These are phyloP conservation scores for Coniochaeta sp. DNA, from an alignment of 2,329 filamentous ascomycete species.

Conservation along the genomic window DNA sequence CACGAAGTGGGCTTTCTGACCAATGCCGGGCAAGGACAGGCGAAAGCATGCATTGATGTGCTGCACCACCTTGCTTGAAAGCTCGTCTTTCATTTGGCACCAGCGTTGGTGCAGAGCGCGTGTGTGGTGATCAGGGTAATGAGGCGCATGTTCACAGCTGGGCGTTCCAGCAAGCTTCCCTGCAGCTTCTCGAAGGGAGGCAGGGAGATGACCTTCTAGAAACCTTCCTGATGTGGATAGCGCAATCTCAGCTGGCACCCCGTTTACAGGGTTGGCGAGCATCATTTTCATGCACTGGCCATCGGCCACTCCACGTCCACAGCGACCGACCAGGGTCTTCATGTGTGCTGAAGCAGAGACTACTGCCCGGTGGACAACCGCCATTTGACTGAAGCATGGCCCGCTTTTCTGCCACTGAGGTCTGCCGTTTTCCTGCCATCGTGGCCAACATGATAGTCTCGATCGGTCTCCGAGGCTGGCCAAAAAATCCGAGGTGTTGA, in stretches of 20 bases:
- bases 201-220: neutral
- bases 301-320: neutral
- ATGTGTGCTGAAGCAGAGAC: neutral
- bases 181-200: neutral
- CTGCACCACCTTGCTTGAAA: neutral
- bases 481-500: too few species aligned
- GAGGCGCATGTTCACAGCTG: too few species aligned
- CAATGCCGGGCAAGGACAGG: neutral
- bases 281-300: neutral
- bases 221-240: conserved; percentile 1
- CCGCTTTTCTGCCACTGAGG: too few species aligned
- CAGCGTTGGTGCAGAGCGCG: neutral
- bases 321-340: neutral
- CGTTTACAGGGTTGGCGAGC: neutral
- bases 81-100: neutral
- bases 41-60: neutral
- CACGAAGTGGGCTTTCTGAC: neutral
- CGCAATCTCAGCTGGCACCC: conserved; percentile 1
- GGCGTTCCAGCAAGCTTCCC: neutral
- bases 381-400: too few species aligned
- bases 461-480: too few species aligned
- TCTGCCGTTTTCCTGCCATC: neutral
- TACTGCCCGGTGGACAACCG: neutral
- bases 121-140: too few species aligned
- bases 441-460: too few species aligned